A percentile compares a stretch with the other conserved stretches of the same genome.
Evolutionary conservation across 1,284 basidiomycete genomes (phyloP).

Genomic region (Pseudozyma hubeiensis): DNA sequence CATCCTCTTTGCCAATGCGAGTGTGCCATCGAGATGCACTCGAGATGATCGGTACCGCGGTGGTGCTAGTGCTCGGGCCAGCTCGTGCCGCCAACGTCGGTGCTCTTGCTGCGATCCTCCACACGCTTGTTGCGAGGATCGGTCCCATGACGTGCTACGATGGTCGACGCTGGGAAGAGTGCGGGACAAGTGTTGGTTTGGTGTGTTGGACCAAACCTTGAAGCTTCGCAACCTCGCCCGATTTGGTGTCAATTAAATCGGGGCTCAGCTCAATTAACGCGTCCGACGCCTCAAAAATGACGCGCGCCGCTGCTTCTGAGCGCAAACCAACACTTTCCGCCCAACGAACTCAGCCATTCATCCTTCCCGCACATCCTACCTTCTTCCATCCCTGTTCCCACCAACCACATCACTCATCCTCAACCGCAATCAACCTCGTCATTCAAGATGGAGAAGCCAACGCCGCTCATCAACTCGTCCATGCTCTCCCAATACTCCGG

Average conservation of each 20-base stretch:
- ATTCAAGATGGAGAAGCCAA: conserved; percentile 61
- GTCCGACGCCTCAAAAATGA: neutral
- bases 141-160: neutral
- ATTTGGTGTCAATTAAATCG: neutral
- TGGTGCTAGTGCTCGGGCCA: conserved; percentile 3
- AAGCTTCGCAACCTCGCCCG: neutral
- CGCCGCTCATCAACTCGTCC: conserved; percentile 63
- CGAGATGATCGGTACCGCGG: neutral
- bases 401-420: neutral
- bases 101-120: neutral
- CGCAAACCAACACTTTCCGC: conserved; percentile 11
- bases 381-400: neutral
- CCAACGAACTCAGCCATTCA: conserved; percentile 8
- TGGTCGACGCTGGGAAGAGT: too few relatives aligned
- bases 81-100: conserved; percentile 2
- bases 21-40: neutral
- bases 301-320: conserved; percentile 7
- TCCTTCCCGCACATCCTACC: neutral
- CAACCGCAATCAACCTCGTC: neutral
- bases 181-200: neutral
- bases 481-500: conserved; percentile 47
- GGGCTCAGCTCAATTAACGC: conserved; percentile 7
- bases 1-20: neutral
- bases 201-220: conserved; percentile 1
- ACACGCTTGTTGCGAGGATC: neutral